Evolutionary conservation across 2,329 filamentous ascomycete genomes (phyloP).

Genomic region (Scytalidium lignicola): DNA sequence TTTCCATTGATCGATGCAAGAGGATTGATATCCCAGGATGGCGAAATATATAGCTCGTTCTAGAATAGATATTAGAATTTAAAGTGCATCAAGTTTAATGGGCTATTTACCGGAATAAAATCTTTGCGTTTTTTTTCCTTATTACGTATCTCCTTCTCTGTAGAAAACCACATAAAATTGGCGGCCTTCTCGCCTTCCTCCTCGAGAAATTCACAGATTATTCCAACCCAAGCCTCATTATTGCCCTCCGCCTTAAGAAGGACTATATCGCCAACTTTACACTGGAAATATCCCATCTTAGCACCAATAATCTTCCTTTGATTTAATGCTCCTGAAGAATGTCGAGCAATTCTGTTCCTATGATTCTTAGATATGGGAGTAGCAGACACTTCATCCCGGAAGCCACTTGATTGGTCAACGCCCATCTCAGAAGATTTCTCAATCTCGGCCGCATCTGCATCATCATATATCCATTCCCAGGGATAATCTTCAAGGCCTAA

Average conservation of each 20-base stretch:
- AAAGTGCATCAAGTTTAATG: neutral
- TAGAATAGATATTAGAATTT: conserved; percentile 30
- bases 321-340: conserved; percentile 20
- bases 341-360: conserved; percentile 17
- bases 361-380: conserved; percentile 8
- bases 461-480: conserved; percentile 76
- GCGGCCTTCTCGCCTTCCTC: conserved; percentile 74
- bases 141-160: conserved; percentile 82
- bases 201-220: conserved; percentile 78
- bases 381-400: conserved; percentile 12
- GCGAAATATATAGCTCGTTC: conserved; percentile 90
- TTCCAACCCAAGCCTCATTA: conserved; percentile 86
- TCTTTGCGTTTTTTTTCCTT: conserved; percentile 78
- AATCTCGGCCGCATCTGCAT: conserved; percentile 11
- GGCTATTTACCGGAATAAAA: conserved; percentile 57
- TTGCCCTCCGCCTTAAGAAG: conserved; percentile 82
- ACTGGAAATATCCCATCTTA: conserved; percentile 75
- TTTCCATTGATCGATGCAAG: conserved; percentile 87
- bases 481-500: conserved; percentile 65
- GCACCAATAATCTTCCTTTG: conserved; percentile 67
- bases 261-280: conserved; percentile 75
- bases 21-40: conserved; percentile 81
- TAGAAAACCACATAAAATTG: conserved; percentile 94
- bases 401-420: neutral
- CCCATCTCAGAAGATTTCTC: conserved; percentile 2